phyloP scores from a whole-genome alignment of 768 basidiomycete species.

The Tulasnella sp. region DNA sequence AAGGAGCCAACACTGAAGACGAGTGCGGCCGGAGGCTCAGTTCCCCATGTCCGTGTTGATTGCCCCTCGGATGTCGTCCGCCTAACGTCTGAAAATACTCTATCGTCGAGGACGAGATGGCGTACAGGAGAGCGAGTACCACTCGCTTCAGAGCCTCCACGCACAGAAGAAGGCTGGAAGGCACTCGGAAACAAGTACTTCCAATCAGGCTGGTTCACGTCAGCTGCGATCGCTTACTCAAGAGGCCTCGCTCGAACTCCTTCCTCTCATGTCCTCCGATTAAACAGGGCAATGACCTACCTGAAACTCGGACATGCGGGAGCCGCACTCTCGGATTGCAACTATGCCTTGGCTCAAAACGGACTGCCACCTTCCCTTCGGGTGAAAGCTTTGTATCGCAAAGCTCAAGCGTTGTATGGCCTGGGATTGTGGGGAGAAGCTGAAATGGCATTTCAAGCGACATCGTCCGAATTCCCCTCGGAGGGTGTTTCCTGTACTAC shows the following conservation, averaged over 20 bases:
- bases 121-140: background rate
- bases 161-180: conserved; percentile 7
- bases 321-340: conserved; percentile 28
- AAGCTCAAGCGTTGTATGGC: conserved; percentile 25
- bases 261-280: conserved; percentile 22
- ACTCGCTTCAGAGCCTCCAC: background rate
- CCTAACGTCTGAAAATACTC: background rate
- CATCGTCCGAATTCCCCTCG: conserved; percentile 1
- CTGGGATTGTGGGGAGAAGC: conserved; percentile 24
- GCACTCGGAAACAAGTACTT: conserved; percentile 20
- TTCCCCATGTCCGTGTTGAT: conserved; percentile 21
- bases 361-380: background rate
- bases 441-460: conserved; percentile 4
- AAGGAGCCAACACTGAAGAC: conserved; percentile 24
- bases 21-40: background rate
- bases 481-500: background rate
- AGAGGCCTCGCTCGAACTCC: conserved; percentile 25
- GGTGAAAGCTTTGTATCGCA: conserved; percentile 28
- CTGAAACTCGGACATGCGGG: conserved; percentile 26
- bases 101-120: conserved; percentile 13
- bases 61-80: conserved; percentile 21
- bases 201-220: conserved; percentile 5
- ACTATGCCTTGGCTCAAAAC: conserved; percentile 17
- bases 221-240: conserved; percentile 24
- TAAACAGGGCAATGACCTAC: conserved; percentile 30